Conservation (phyloP, 768 basidiomycete genomes). For the Collybia sp. region DNA sequence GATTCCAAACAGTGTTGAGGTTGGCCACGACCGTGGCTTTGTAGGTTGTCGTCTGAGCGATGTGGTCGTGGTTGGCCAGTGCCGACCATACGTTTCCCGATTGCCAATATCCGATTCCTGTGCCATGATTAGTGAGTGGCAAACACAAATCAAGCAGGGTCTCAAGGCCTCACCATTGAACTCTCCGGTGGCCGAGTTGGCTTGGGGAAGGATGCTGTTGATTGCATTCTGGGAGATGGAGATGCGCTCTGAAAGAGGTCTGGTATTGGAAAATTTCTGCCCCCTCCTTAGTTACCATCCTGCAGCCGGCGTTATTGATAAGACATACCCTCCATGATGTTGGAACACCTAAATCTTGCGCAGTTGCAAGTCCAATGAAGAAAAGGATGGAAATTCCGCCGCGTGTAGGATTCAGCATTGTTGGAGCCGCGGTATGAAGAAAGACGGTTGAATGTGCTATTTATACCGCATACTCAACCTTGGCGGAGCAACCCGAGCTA, state of each 20-base stretch:
- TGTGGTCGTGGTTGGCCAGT: conserved; percentile 43
- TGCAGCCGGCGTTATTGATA: background rate
- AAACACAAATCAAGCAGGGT: background rate
- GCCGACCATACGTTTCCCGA: conserved; percentile 46
- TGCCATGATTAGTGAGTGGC: background rate
- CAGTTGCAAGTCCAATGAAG: conserved; percentile 5
- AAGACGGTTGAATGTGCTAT: too few species aligned
- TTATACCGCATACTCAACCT: too few species aligned
- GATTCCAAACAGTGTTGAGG: conserved; percentile 34
- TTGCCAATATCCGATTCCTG: conserved; percentile 51
- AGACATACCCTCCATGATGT: conserved; percentile 37
- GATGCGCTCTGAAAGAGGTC: conserved; percentile 32
- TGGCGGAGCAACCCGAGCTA: too few species aligned
- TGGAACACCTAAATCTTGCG: conserved; percentile 37
- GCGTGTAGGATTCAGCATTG: too few species aligned
- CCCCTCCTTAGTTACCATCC: background rate
- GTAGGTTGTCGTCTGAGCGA: conserved; percentile 31
- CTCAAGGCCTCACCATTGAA: conserved; percentile 31
- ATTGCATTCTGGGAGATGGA: conserved; percentile 37
- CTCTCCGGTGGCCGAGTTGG: conserved; percentile 30
- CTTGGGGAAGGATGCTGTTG: conserved; percentile 31
- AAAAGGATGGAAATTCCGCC: too few species aligned
- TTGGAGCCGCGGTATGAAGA: too few species aligned
- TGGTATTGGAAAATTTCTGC: conserved; percentile 38
- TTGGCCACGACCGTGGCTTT: conserved; percentile 31